Base-by-base conservation (phyloP, 257 asterid species). In the Euphrasia confusa region DNA sequence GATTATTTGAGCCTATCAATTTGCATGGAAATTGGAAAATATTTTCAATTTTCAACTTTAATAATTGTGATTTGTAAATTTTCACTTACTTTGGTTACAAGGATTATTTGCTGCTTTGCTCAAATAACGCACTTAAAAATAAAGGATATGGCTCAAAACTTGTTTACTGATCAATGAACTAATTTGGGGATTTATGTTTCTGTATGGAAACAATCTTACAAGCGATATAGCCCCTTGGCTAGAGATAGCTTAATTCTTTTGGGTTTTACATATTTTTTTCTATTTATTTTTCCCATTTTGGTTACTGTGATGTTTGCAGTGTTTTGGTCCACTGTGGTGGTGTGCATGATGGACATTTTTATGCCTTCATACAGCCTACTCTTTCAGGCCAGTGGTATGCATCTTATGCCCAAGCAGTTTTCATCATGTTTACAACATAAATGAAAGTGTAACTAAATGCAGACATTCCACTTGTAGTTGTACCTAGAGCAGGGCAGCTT, bases 241-340 rank as follows among this genome's bases (percentile, higher is more conserved):
- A n/a, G n/a, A n/a, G n/a, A n/a, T n/a, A n/a, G n/a, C n/a, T n/a
- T n/a, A n/a, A n/a, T n/a, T n/a, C n/a, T n/a, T n/a, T n/a, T n/a
- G n/a, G n/a, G n/a, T n/a, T n/a, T n/a, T n/a, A n/a, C n/a, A n/a
- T n/a, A n/a, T n/a, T n/a, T n/a, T n/a, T n/a, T n/a, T n/a, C n/a
- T n/a, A n/a, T n/a, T n/a, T n/a, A n/a, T n/a, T 50, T 49, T 24
- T 40, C 60, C 40, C 21, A 18, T 60, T 26, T 48, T 61, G 57
- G 54, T 60, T 33, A 63, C 9, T 58, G 60, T 49, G 39, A 42
- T 65, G 35, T 68, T 72, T 35, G 61, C 84, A 79, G 81, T 68
- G 80, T 79, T 64, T 68, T 79, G 77, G 84, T 79, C 74, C 84
- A 79, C 65, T 76, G 84, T 35, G 84, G 84, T 45, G 84, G 81